Percentiles rank a stretch among this genome's conserved stretches.
phyloP scores from a whole-genome alignment of 164 flowering plant species.

The Annona squamosa region DNA sequence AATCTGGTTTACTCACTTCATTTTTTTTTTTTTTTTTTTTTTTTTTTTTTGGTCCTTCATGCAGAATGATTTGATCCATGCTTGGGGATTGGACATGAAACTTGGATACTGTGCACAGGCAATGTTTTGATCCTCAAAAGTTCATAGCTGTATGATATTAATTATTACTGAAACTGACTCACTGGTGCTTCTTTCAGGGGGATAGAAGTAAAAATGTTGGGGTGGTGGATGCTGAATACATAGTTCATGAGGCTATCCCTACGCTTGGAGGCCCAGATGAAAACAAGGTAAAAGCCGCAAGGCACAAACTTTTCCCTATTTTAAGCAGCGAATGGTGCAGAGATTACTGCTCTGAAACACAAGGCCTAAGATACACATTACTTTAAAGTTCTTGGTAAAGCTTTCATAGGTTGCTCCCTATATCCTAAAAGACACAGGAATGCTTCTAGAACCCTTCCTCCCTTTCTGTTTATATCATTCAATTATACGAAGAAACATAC shows the following conservation, averaged over 20 bases:
- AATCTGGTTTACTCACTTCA: neutral
- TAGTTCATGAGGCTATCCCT: constrained; percentile 68
- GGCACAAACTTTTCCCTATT: too few relatives aligned
- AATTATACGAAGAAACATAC: too few relatives aligned
- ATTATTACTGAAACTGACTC: neutral
- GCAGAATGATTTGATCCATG: constrained; percentile 96
- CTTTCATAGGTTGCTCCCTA: too few relatives aligned
- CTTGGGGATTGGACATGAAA: constrained; percentile 84
- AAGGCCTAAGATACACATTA: too few relatives aligned
- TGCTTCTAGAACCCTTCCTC: too few relatives aligned
- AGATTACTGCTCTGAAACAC: too few relatives aligned
- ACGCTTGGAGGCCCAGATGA: constrained; percentile 55
- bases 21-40: neutral
- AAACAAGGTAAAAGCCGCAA: constrained; percentile 27
- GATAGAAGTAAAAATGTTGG: constrained; percentile 75
- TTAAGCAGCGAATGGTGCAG: too few relatives aligned
- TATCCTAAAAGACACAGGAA: too few relatives aligned
- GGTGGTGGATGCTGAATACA: constrained; percentile 78
- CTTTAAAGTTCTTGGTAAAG: too few relatives aligned
- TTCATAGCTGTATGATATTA: neutral
- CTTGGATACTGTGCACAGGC: constrained; percentile 96
- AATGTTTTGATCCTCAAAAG: constrained; percentile 9
- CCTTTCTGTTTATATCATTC: too few relatives aligned
- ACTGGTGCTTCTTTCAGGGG: constrained; percentile 40
- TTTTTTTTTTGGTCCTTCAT: neutral